Base-by-base conservation (phyloP, 106 monocot species). In the Allium cepa region DNA sequence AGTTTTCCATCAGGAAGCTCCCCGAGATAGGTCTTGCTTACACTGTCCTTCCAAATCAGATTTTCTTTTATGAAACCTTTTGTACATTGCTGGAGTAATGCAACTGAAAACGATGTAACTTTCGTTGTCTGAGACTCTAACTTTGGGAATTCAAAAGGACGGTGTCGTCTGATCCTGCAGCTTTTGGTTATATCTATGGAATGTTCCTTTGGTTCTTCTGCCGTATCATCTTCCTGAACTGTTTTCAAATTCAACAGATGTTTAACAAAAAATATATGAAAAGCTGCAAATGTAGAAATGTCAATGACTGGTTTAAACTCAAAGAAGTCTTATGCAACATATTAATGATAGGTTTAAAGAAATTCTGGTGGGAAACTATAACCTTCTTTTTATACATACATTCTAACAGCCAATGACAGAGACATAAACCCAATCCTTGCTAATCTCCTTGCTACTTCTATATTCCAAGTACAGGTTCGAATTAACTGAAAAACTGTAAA, bases 81-180 rank as follows among this genome's bases (percentile, higher is more conserved):
- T 49, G 93, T 99, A 63, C 87, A 90, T 76, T 99, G 99, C 73
- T 93, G 99, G 67, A 99, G 87, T 10, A 80, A 75, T 70, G 87
- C 67, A 67, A 75, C 50, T n/a, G 67, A 68, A 52, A 75, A 75
- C 7, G 66, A 66, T 50, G 66, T n/a, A 10, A 74, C 13, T 45
- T 36, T 36, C 36, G 3, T 36, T 36, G 3, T 36, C 1, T 36
- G 1, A 59, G 17, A 36, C n/a, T 66, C 64, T 59, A 50, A 48
- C 58, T 9, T 26, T 59, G 50, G 26, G 26, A 66, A 57, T 66
- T 57, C 66, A 58, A 48, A 47, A 17, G 66, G 16, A 66, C 27
- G 16, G 12, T 64, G 65, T 47, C 47, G 56, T 57, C 57, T n/a
- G 22, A 28, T 27, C 18, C 13, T 14, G 56, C 17, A 16, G 18